Base-by-base conservation (phyloP, 2,329 filamentous ascomycete genomes). In the Orbilia ellipsospora region DNA sequence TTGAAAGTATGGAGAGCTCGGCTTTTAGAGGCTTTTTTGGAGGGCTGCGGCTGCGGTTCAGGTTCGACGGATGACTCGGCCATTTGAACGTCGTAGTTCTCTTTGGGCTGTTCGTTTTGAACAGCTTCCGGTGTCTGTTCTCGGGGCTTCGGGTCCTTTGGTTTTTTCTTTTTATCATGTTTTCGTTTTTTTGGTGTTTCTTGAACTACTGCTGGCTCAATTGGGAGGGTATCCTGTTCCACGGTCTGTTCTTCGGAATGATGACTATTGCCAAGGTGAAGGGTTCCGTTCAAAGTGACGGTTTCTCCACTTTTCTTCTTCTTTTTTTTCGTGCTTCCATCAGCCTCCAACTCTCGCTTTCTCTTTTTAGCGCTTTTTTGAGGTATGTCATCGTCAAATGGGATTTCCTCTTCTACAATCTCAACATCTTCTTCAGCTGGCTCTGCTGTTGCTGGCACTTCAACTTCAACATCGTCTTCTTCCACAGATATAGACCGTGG, bases 401-500 rank as follows among this genome's bases (percentile, higher is more conserved):
- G 52, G 5, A 15, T 15, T 40, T 54, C 56, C 1, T 69, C 65
- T n/a, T 69, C 44, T 36, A 36, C 8, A 36, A 36, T 36, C 44
- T 48, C 44, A 48, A 12, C 1, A 1, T 54, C 65, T 5, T 69
- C 65, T 10, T 69, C 48, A 7, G 13, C 26, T 18, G 44, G 56
- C 40, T 70, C 66, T 4, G 59, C 57, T 0, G 66, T 70, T 36
- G 59, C 66, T 18, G 23, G 66, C 7, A 70, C 42, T 44, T 63
- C 66, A 12, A 70, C 42, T 18, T 50, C 6, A 36, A 36, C 10
- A 2, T 36, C 31, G 1, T 36, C 31, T 36, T 36, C 55, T 23
- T 45, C 44, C 5, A 69, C 23, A 18, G 65, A 50, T 6, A 20
- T 62, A 36, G 31, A 36, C 1, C 8, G 13, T n/a, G 44, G 16